Percentiles rank a stretch among this genome's conserved stretches.
Conservation (phyloP, 1,284 basidiomycete genomes). For the Tremellales sp. region DNA sequence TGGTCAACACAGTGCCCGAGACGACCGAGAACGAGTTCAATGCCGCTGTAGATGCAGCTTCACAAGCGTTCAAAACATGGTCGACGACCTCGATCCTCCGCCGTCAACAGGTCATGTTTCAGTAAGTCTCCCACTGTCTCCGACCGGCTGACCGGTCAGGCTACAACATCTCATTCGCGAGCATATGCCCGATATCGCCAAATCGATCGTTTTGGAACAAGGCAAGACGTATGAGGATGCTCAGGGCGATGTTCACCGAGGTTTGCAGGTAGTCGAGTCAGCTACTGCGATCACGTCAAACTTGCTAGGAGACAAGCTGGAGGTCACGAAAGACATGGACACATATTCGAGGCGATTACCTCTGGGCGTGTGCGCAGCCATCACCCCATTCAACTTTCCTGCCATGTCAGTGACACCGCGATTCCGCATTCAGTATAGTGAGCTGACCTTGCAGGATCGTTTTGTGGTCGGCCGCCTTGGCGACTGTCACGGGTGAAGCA, state of each 20-base stretch:
- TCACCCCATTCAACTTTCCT: constrained; percentile 83
- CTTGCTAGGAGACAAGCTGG: constrained; percentile 83
- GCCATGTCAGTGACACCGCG: constrained; percentile 57
- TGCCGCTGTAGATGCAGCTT: constrained; percentile 77
- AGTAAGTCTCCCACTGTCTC: constrained; percentile 55
- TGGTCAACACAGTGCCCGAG: constrained; percentile 85
- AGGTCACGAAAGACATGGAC: constrained; percentile 97
- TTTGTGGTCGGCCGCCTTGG: constrained; percentile 83
- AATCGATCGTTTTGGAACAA: constrained; percentile 74
- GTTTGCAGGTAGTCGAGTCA: constrained; percentile 86
- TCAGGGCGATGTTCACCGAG: constrained; percentile 88
- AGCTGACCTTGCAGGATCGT: constrained; percentile 69
- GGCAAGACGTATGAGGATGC: constrained; percentile 89
- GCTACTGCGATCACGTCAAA: constrained; percentile 78
- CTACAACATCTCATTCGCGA: constrained; percentile 74
- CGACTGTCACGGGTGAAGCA: constrained; percentile 39
- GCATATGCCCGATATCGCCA: constrained; percentile 57
- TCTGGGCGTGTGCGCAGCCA: constrained; percentile 62
- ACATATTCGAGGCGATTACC: constrained; percentile 56
- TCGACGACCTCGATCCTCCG: constrained; percentile 77
- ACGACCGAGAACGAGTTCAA: constrained; percentile 79
- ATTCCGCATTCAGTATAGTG: background rate
- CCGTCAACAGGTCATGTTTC: constrained; percentile 83
- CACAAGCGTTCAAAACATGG: constrained; percentile 88
- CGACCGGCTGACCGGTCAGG: constrained; percentile 48